A percentile compares a stretch with the other conserved stretches of the same genome.
These are phyloP conservation scores for Dactylonectria estremocensis DNA, from an alignment of 2,329 filamentous ascomycete species.

Conservation along the genomic window DNA sequence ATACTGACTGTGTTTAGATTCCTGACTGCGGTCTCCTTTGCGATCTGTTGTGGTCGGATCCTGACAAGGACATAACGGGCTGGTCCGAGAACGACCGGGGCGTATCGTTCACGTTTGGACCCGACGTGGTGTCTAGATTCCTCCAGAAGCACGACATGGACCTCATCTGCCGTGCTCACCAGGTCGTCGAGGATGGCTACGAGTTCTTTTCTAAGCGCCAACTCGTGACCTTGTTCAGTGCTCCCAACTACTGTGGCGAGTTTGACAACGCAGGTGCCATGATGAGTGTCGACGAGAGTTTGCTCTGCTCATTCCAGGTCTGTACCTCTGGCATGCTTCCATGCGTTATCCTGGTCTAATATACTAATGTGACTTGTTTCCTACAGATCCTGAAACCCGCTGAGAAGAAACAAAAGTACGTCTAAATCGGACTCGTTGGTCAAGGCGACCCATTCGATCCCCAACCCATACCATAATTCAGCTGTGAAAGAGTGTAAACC, in stretches of 20 bases:
- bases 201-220: constrained; percentile 99
- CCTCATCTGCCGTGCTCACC: constrained; percentile 97
- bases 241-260: constrained; percentile 99
- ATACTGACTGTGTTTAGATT: constrained; percentile 73
- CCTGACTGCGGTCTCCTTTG: constrained; percentile 97
- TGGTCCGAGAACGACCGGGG: constrained; percentile 99
- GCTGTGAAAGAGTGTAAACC: constrained; percentile 63
- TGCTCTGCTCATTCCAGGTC: constrained; percentile 99
- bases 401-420: constrained; percentile 99
- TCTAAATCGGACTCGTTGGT: constrained; percentile 80
- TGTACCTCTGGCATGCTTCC: constrained; percentile 41
- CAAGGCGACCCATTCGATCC: constrained; percentile 46
- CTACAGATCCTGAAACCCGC: constrained; percentile 95
- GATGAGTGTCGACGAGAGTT: constrained; percentile 99
- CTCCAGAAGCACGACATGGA: constrained; percentile 99
- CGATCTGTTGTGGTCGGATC: constrained; percentile 98
- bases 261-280: constrained; percentile 99
- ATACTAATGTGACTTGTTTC: constrained; percentile 28
- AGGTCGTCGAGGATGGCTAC: constrained; percentile 99
- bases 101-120: constrained; percentile 98
- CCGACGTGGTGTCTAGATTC: constrained; percentile 97
- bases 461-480: constrained; percentile 43
- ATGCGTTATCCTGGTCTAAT: not conserved
- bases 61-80: constrained; percentile 98
- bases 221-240: constrained; percentile 96